These are phyloP conservation scores for Candida silvatica DNA, from an alignment of 805 yeast species.

Conservation along the genomic window DNA sequence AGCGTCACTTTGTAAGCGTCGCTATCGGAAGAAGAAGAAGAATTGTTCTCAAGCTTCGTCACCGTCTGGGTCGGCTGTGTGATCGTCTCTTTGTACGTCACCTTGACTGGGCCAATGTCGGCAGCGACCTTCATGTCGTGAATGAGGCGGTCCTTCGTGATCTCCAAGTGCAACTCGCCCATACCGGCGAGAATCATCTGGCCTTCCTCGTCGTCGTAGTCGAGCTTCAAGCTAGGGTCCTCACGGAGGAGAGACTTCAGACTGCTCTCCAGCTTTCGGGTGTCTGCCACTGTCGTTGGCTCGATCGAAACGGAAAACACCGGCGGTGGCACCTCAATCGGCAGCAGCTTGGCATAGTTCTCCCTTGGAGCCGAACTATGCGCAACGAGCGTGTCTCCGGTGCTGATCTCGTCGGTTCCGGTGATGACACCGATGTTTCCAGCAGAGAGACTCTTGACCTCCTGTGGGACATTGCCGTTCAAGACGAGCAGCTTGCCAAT, in stretches of 20 bases:
- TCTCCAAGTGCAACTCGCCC: slow-evolving; percentile 92
- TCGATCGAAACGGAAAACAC: slow-evolving; percentile 81
- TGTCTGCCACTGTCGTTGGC: slow-evolving; percentile 79
- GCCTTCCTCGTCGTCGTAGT: slow-evolving; percentile 76
- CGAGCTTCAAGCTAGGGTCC: slow-evolving; percentile 78
- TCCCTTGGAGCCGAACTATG: slow-evolving; percentile 25
- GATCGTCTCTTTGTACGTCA: slow-evolving; percentile 76
- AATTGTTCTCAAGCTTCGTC: too few relatives aligned
- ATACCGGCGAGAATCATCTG: slow-evolving; percentile 84
- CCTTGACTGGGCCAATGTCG: slow-evolving; percentile 75
- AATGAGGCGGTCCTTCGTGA: slow-evolving; percentile 71
- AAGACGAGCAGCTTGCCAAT: slow-evolving; percentile 65
- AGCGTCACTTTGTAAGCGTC: slow-evolving; percentile 13
- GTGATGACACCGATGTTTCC: slow-evolving; percentile 93
- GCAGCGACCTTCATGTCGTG: slow-evolving; percentile 77
- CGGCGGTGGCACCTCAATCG: slow-evolving; percentile 85
- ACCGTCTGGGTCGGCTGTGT: slow-evolving; percentile 15
- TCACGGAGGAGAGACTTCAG: slow-evolving; percentile 63
- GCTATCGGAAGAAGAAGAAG: slow-evolving; percentile 5
- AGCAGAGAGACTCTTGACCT: slow-evolving; percentile 48
- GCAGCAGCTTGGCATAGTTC: slow-evolving; percentile 46
- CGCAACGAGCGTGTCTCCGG: slow-evolving; percentile 81
- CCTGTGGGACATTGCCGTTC: slow-evolving; percentile 84
- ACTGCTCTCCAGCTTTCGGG: slow-evolving; percentile 62
- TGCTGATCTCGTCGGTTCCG: slow-evolving; percentile 62